Evolutionary conservation across 768 basidiomycete species (phyloP), one percentile per base, ranked within the genome.

Genomic region (Termitomyces sp.): DNA sequence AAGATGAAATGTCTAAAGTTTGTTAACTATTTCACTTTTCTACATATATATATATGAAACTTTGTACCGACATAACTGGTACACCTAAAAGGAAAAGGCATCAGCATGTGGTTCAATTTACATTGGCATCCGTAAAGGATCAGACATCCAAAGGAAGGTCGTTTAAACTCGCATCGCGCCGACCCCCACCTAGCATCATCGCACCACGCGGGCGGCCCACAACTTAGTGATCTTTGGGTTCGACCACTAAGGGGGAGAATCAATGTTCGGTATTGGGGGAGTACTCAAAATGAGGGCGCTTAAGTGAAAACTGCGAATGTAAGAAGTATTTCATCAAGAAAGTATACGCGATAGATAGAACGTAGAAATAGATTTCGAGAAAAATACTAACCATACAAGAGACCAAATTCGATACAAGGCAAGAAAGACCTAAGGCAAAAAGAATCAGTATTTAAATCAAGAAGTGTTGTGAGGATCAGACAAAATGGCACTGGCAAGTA

Each of bases 301-400:
- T 78, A 78, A 81, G 88, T 81, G 86, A 85, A 90, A 88, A 90
- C 88, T 90, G 88, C 88, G 88, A 90, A 90, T 89, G 82, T 78
- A 80, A 80, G 80, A 74, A 74, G 58, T 62, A 69, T 76, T 83
- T 85, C 83, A 85, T 85, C 83, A 63, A 69, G 60, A 36, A 67
- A 55, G 26, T 36, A 39, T 43, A 31, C 39, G 31, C 68, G 56
- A 46, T 43, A 36, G 44, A 53, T n/a, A n/a, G n/a, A n/a, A 55
- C n/a, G 43, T 52, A 46, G 13, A 41, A 26, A n/a, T n/a, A n/a
- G n/a, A n/a, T 2, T 3, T 14, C 1, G 5, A 50, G 16, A 13
- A 13, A 13, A 8, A n/a, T 7, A 51, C 50, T 51, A 27, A 51
- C 50, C 50, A n/a, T 18, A 18, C 14, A 10, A 5, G 5, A 18